Evolutionary conservation across 2,329 filamentous ascomycete species (phyloP), one percentile per base, ranked within the genome.

Genomic region (Pseudodiploospora longispora): DNA sequence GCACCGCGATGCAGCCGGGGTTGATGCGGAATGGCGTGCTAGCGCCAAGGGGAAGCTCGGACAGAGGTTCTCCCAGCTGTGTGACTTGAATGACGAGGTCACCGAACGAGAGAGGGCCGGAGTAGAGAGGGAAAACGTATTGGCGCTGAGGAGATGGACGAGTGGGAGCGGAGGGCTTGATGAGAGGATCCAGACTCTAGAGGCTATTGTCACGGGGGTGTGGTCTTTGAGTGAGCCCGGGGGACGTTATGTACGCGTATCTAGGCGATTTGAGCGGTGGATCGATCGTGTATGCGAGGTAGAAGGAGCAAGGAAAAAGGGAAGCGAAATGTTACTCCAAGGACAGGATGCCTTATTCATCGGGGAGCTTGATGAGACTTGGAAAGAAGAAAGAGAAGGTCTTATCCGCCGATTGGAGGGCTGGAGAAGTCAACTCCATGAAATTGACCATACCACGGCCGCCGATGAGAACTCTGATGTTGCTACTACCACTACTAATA

Each of bases 251-350:
- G 66, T 68, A 9, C 68, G 76, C 19, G 63, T 77, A 1, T 71
- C 79, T 30, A 60, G 69, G 44, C 68, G 65, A 34, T 85, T 85
- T 53, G 80, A 83, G 59, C 65, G 60, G 40, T 85, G 82, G 81
- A 64, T 72, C 6, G 65, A 66, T 7, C 59, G 60, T 42, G 70
- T 70, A 54, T 65, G 65, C 10, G 66, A 67, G n/a, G 66, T 76
- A 29, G 62, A 74, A 36, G 63, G 66, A 29, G 67, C 69, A 27
- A 66, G 75, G 41, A 51, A 55, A 29, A 59, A 62, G 6, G 64
- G 65, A 38, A 58, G n/a, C 8, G 27, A 62, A 4, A 58, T 60
- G 6, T 49, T 62, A 4, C 47, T 67, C 1, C 54, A 67, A 10
- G 58, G 61, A 6, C 61, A 66, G 30, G 60, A 58, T 19, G 44